Conservation (phyloP, 345 rosid species). For the Sisymbrium altissimum region DNA sequence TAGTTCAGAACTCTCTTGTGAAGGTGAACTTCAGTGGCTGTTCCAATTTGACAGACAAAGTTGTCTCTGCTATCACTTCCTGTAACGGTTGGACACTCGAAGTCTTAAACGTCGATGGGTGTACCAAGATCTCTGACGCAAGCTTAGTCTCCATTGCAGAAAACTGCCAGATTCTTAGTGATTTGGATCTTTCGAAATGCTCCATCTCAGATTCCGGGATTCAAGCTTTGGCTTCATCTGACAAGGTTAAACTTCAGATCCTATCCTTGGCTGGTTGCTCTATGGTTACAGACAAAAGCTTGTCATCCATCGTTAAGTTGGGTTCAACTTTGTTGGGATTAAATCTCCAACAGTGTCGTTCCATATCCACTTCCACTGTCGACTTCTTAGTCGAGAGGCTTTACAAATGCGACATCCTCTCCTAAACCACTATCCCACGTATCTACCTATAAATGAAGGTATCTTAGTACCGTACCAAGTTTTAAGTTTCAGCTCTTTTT, state of each 20-base stretch:
- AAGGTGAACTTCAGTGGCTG: slow-evolving; percentile 83
- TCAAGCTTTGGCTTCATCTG: slow-evolving; percentile 51
- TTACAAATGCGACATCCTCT: slow-evolving; percentile 86
- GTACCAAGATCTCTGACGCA: slow-evolving; percentile 60
- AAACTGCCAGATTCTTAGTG: slow-evolving; percentile 66
- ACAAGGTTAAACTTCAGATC: slow-evolving; percentile 62
- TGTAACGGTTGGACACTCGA: slow-evolving; percentile 73
- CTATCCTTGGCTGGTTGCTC: slow-evolving; percentile 72
- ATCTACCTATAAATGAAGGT: slow-evolving; percentile 11
- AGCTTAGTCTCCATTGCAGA: slow-evolving; percentile 63
- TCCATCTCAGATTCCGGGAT: slow-evolving; percentile 63
- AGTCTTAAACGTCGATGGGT: slow-evolving; percentile 67
- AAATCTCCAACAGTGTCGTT: slow-evolving; percentile 77
- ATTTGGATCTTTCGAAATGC: slow-evolving; percentile 75
- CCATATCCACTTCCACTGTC: slow-evolving; percentile 48
- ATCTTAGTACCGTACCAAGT: slow-evolving; percentile 44
- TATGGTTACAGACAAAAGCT: slow-evolving; percentile 61
- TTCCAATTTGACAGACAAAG: slow-evolving; percentile 61
- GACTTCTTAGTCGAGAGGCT: slow-evolving; percentile 60
- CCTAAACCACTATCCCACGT: slow-evolving; percentile 33
- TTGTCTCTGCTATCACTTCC: slow-evolving; percentile 50
- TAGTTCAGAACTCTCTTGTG: slow-evolving; percentile 56
- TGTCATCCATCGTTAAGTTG: slow-evolving; percentile 47
- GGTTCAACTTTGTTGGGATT: slow-evolving; percentile 71
- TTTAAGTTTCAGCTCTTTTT: slow-evolving; percentile 33